phyloP scores from a whole-genome alignment of 2,329 filamentous ascomycete genomes.

The Colletotrichum orbiculare region DNA sequence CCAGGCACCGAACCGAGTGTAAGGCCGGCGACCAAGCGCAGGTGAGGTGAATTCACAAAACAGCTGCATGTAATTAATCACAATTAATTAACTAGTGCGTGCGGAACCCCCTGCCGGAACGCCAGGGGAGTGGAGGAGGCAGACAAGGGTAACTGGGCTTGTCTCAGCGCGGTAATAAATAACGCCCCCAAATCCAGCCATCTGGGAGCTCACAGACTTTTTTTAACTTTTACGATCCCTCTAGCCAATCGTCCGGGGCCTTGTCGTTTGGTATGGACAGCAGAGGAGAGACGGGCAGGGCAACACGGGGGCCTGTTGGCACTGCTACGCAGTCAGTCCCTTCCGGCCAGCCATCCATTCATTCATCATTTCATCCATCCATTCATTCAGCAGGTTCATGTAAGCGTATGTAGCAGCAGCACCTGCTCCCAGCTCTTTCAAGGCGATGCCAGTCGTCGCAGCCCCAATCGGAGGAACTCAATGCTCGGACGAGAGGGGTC shows the following conservation, averaged over 20 bases:
- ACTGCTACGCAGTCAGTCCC: constrained; percentile 7
- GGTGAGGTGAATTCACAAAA: constrained; percentile 19
- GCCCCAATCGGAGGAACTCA: constrained; percentile 30
- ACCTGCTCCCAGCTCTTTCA: constrained; percentile 5
- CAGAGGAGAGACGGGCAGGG: neutral
- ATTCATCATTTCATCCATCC: neutral
- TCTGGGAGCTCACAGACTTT: constrained; percentile 35
- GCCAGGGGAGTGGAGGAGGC: constrained; percentile 27
- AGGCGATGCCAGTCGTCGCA: neutral
- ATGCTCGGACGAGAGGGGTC: constrained; percentile 13
- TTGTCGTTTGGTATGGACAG: constrained; percentile 26
- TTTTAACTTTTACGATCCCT: constrained; percentile 37
- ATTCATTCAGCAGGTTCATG: neutral
- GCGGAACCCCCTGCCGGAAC: constrained; percentile 9
- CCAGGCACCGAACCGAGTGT: too few relatives aligned
- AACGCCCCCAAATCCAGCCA: constrained; percentile 37
- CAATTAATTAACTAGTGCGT: constrained; percentile 23
- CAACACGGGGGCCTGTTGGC: neutral
- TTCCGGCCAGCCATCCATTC: constrained; percentile 2
- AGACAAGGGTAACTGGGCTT: constrained; percentile 28
- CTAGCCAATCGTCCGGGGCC: constrained; percentile 35
- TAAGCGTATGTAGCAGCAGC: neutral
- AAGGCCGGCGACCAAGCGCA: neutral
- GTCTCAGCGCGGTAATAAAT: constrained; percentile 37
- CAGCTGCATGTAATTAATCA: constrained; percentile 21